Evolutionary conservation across 2,329 filamentous ascomycete genomes (phyloP), one percentile per base, ranked within the genome.

Genomic region (Claviceps sp.): DNA sequence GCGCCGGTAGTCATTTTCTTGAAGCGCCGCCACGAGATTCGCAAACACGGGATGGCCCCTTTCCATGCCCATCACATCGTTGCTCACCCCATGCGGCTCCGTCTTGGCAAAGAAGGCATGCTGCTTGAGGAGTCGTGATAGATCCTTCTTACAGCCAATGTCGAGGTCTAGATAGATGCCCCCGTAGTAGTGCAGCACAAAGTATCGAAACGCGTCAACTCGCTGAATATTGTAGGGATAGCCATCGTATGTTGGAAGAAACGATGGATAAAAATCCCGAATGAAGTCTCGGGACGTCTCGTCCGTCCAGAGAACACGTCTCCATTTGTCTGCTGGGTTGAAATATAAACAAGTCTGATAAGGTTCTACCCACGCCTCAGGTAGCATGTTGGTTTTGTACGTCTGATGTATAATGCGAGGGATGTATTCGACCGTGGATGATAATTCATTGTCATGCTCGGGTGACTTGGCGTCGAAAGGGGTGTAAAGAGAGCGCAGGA

Each of bases 131-230:
- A 51, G 42, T 20, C 42, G 41, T 16, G 49, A 47, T 4, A 51
- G 49, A 26, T 51, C 49, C 16, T 41, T 48, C 3, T 24, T 7
- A n/a, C 47, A 48, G 24, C 47, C 47, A 2, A 48, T 24, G 65
- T 93, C 87, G 47, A 91, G 70, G 62, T 93, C 87, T 58, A 91
- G 81, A 66, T 91, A 91, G 52, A 89, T 82, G 42, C 87, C 87
- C 52, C 87, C 87, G 63, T 80, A 90, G 66, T 87, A 79, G 50
- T 82, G 76, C 36, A 93, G 74, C 20, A 89, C 75, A 63, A 91
- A 90, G 69, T 91, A 91, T 49, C 87, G 78, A 60, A 91, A 85
- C 5, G 85, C 75, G 62, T 91, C 87, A 52, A 86, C 84, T 55
- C 85, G 79, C 68, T 90, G 84, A 57, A 91, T 89, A 13, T 83